Evolutionary conservation across 2,329 filamentous ascomycete genomes (phyloP), one percentile per base, ranked within the genome.

Genomic region (Trichophyton equinum): DNA sequence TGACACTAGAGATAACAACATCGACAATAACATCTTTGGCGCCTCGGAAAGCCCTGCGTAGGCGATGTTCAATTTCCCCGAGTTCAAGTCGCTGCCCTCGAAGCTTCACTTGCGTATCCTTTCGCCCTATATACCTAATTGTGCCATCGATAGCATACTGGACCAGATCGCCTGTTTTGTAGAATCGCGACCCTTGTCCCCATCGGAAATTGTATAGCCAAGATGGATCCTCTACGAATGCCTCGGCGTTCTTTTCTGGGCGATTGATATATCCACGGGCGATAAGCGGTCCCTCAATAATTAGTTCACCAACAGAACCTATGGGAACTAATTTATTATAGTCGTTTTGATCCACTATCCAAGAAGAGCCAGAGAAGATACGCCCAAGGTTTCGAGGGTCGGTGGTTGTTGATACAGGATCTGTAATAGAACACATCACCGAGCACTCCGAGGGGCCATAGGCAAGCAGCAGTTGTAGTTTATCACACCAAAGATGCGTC

Each of bases 91-190:
- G 80, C 70, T 95, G 90, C 0, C 91, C 91, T 13, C 90, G 83
- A 3, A 95, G 78, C 71, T 96, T 96, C 63, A 95, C 85, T 71
- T 96, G 91, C 56, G 84, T 82, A 1, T 82, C 81, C 8, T 96
- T 85, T 6, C 91, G 85, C 0, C 91, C 91, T 27, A 91, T 78
- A 68, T 88, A 95, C 70, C 95, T 87, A 9, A 96, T 78, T 0
- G 79, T 82, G 0, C 90, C 89, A 62, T 88, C 79, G 0, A 77
- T 65, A 1, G 81, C 79, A 57, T 95, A 79, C 22, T 82, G 80
- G 2, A 88, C 91, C 68, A 87, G 89, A 72, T 96, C 91, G 0
- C 91, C 91, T 0, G 91, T 96, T 27, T 88, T 82, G 71, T 96
- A 96, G 0, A 95, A 75, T 3, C 79, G 27, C 11, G 18, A 47